Evolutionary conservation across 2,329 filamentous ascomycete species (phyloP), one percentile per base, ranked within the genome.

Genomic region (Scorias spongiosa): DNA sequence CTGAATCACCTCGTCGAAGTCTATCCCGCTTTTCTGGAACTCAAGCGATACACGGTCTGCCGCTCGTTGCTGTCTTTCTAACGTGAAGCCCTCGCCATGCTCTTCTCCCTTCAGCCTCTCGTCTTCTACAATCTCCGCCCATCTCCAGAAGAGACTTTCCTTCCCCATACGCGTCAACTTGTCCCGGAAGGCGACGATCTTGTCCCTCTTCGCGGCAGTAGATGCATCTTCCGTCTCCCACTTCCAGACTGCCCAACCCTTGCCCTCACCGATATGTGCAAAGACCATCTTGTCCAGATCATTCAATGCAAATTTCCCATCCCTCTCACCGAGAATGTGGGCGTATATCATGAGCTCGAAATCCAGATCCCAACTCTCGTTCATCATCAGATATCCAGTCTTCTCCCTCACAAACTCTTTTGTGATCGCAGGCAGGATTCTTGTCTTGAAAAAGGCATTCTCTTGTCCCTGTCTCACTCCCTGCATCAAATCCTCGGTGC

Each of bases 81-180:
- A 66, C 1, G 80, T 83, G 57, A 93, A 93, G 0, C 84, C 84
- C 14, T 81, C 84, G 0, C 86, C 83, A 51, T 75, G 74, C 30
- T 78, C 81, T 9, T 36, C 32, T 3, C 32, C 32, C 32, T 36
- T 36, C 9, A 36, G 15, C 37, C 84, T 81, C 64, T 94, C 87
- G 56, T 78, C 93, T 64, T 95, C 87, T 41, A 95, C 79, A 57
- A 93, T 74, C 66, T 95, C 88, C 41, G 94, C 84, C 86, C 87
- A 94, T 44, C 81, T 77, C 66, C 84, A 94, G 66, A 95, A 95
- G 43, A 95, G 62, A 50, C 82, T 78, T 61, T 94, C 88, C 64
- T 94, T 93, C 38, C 82, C 86, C 62, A 91, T 70, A 2, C 72
- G 72, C 1, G 75, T 72, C 52, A 95, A 70, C 15, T 78, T 78